Conservation (phyloP, 768 basidiomycete genomes). For the Suillus bovinus region DNA sequence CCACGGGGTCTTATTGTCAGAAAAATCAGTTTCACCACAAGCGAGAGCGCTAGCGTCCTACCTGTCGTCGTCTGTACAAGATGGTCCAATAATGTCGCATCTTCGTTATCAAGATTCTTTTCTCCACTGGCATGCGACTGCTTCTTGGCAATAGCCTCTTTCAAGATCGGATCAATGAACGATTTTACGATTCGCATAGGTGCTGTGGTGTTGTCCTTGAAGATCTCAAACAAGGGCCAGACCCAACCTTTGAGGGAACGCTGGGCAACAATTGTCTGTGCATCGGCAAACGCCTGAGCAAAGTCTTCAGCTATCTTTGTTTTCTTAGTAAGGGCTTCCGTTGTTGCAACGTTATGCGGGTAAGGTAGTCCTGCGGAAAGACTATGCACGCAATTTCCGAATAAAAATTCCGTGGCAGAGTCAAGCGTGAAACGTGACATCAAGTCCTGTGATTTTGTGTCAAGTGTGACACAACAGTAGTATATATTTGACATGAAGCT, state of each 20-base stretch:
- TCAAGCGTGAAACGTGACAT: slow-evolving; percentile 67
- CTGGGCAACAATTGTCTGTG: slow-evolving; percentile 43
- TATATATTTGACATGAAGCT: background rate
- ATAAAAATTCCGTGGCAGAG: slow-evolving; percentile 65
- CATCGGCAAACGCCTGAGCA: slow-evolving; percentile 47
- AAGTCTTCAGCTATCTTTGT: slow-evolving; percentile 43
- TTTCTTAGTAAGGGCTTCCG: slow-evolving; percentile 22
- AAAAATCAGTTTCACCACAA: slow-evolving; percentile 8
- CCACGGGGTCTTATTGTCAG: slow-evolving; percentile 22
- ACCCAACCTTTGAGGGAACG: slow-evolving; percentile 47
- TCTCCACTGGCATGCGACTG: slow-evolving; percentile 25
- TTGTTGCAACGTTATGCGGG: slow-evolving; percentile 40
- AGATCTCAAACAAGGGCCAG: slow-evolving; percentile 57
- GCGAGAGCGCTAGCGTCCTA: slow-evolving; percentile 33
- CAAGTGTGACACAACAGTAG: background rate
- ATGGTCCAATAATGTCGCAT: slow-evolving; percentile 56
- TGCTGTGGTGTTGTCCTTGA: slow-evolving; percentile 42
- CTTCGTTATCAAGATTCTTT: slow-evolving; percentile 31
- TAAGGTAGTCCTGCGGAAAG: slow-evolving; percentile 54
- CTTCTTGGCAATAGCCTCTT: slow-evolving; percentile 47
- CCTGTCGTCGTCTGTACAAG: slow-evolving; percentile 51
- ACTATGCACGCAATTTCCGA: slow-evolving; percentile 56
- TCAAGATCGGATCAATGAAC: slow-evolving; percentile 48
- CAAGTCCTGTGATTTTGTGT: slow-evolving; percentile 41
- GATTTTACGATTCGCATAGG: slow-evolving; percentile 56